phyloP scores from a whole-genome alignment of 192 early-diverging fungal genomes.

The Backusella tarrabulga region DNA sequence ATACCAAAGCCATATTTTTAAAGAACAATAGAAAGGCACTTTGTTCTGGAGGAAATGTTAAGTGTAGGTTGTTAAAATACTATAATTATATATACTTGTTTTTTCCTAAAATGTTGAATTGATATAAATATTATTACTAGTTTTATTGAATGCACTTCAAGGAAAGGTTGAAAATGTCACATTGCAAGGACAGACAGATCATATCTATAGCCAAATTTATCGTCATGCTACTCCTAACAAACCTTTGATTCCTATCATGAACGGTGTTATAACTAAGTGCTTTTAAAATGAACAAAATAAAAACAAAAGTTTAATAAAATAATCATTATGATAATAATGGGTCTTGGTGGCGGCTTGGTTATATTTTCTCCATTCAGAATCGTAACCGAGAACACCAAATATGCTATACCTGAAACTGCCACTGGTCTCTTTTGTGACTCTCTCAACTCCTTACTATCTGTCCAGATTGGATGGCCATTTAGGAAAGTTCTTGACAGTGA shows the following conservation, averaged over 20 bases:
- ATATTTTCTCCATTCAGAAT: slow-evolving; percentile 93
- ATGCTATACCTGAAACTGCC: slow-evolving; percentile 96
- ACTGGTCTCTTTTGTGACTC: slow-evolving; percentile 98
- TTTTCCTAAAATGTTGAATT: slow-evolving; percentile 14
- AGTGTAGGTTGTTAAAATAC: slow-evolving; percentile 23
- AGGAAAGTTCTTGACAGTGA: slow-evolving; percentile 88
- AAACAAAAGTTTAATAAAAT: not conserved
- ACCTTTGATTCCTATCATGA: slow-evolving; percentile 85
- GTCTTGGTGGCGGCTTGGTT: slow-evolving; percentile 92
- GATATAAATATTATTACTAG: slow-evolving; percentile 21
- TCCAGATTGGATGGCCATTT: slow-evolving; percentile 90
- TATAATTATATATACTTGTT: not conserved
- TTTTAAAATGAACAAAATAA: not conserved
- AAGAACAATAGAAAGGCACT: slow-evolving; percentile 73
- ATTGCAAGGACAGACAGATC: not conserved
- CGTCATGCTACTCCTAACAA: slow-evolving; percentile 81
- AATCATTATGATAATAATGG: slow-evolving; percentile 61
- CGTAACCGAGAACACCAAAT: slow-evolving; percentile 91
- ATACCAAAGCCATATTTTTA: slow-evolving; percentile 81
- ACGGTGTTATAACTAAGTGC: slow-evolving; percentile 73
- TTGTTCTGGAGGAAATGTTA: slow-evolving; percentile 89
- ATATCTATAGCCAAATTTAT: slow-evolving; percentile 91
- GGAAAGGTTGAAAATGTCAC: slow-evolving; percentile 22
- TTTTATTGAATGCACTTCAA: too few species aligned
- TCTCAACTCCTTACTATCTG: slow-evolving; percentile 96